Conservation (phyloP, 257 asterid genomes). For the Phtheirospermum japonicum region DNA sequence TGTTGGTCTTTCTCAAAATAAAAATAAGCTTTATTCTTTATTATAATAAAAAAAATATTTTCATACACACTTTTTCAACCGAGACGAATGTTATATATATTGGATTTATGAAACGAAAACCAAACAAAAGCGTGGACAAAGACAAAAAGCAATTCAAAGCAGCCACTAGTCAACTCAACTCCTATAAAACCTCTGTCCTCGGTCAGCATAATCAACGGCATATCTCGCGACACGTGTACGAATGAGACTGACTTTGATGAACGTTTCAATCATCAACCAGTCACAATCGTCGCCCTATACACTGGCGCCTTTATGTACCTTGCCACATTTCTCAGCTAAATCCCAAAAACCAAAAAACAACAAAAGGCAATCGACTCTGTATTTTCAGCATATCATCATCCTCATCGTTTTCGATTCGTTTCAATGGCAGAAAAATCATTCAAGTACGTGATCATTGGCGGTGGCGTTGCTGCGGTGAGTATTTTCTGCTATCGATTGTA, state of each 20-base stretch:
- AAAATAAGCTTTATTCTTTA: too few relatives aligned
- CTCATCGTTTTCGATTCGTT: background rate
- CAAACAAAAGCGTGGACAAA: background rate
- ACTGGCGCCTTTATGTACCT: slow-evolving; percentile 10
- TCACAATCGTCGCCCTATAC: slow-evolving; percentile 16
- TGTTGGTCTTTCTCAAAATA: too few relatives aligned
- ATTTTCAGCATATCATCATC: slow-evolving; percentile 2
- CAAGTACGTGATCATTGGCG: slow-evolving; percentile 91
- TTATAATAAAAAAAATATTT: background rate
- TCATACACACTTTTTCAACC: too few relatives aligned
- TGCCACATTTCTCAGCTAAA: slow-evolving; percentile 31
- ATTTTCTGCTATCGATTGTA: background rate
- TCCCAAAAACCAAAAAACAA: slow-evolving; percentile 2
- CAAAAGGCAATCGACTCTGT: background rate
- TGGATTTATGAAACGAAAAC: too few relatives aligned
- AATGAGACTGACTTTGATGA: slow-evolving; percentile 8
- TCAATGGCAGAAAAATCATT: slow-evolving; percentile 74
- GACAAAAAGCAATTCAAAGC: slow-evolving; percentile 13
- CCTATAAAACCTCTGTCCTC: background rate
- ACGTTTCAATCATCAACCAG: slow-evolving; percentile 23
- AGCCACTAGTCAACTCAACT: background rate
- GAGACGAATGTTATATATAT: too few relatives aligned
- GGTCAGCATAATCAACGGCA: slow-evolving; percentile 34
- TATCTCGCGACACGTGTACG: slow-evolving; percentile 36
- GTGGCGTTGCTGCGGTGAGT: slow-evolving; percentile 93